These are phyloP conservation scores for Huiozyma naganishii DNA, from an alignment of 805 yeast genomes.

Conservation along the genomic window DNA sequence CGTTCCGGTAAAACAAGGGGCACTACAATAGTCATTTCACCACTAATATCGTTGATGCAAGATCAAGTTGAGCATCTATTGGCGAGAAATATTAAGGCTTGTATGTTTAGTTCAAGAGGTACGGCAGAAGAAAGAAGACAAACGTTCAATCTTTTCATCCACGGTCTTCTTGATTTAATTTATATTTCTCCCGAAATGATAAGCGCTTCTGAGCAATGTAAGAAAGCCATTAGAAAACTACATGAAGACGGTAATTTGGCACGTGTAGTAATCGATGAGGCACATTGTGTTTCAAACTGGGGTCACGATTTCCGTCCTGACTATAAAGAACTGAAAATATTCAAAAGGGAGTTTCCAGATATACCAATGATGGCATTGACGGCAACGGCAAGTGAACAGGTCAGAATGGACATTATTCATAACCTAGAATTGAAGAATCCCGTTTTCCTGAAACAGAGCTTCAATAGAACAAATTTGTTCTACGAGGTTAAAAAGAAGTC, in stretches of 20 bases:
- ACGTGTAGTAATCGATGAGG: slow-evolving; percentile 89
- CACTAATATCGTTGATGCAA: slow-evolving; percentile 92
- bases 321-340: slow-evolving; percentile 67
- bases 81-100: slow-evolving; percentile 63
- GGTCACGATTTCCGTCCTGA: slow-evolving; percentile 98
- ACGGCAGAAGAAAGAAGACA: slow-evolving; percentile 51
- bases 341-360: slow-evolving; percentile 64
- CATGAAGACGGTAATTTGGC: slow-evolving; percentile 54
- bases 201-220: slow-evolving; percentile 61
- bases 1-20: slow-evolving; percentile 67
- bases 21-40: slow-evolving; percentile 87
- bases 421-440: slow-evolving; percentile 59
- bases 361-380: slow-evolving; percentile 94
- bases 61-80: slow-evolving; percentile 85
- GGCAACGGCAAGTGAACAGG: slow-evolving; percentile 94
- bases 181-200: slow-evolving; percentile 95
- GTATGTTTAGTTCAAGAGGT: slow-evolving; percentile 78
- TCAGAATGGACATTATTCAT: slow-evolving; percentile 73
- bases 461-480: slow-evolving; percentile 76
- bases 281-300: slow-evolving; percentile 98
- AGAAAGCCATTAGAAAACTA: slow-evolving; percentile 48
- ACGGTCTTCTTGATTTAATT: slow-evolving; percentile 63
- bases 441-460: slow-evolving; percentile 74
- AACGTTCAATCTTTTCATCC: slow-evolving; percentile 50
- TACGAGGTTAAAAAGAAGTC: slow-evolving; percentile 69